Conservation (phyloP, 2,329 filamentous ascomycete species). For the Xylariaceae sp. region DNA sequence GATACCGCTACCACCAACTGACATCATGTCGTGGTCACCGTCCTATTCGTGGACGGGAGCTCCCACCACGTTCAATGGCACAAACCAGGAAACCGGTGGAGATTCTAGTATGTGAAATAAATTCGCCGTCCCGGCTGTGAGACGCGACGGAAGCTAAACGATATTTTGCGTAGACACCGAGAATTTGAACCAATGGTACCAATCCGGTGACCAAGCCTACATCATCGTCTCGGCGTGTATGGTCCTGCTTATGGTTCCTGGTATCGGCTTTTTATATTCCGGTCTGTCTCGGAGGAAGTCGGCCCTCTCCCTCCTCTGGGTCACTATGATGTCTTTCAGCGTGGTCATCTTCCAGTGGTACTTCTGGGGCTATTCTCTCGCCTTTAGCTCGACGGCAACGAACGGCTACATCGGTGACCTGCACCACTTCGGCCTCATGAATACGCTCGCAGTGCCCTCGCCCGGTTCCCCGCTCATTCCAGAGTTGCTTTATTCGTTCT, state of each 20-base stretch:
- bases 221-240: conserved; percentile 89
- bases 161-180: conserved; percentile 61
- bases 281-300: conserved; percentile 97
- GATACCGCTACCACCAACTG: background rate
- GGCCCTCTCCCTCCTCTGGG: conserved; percentile 95
- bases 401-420: conserved; percentile 94
- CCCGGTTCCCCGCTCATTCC: conserved; percentile 87
- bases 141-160: conserved; percentile 14
- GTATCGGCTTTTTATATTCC: conserved; percentile 96
- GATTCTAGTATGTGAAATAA: conserved; percentile 69
- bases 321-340: conserved; percentile 90
- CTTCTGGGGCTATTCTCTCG: conserved; percentile 97
- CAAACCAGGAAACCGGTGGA: conserved; percentile 67
- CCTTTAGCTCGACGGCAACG: conserved; percentile 79
- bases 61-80: conserved; percentile 65
- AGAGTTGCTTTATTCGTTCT: conserved; percentile 90
- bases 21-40: conserved; percentile 54
- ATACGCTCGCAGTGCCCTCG: conserved; percentile 81
- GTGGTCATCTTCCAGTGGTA: conserved; percentile 98
- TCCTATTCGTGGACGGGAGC: conserved; percentile 58
- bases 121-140: background rate
- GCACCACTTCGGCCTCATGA: conserved; percentile 84
- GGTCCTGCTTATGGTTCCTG: conserved; percentile 95
- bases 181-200: conserved; percentile 96
- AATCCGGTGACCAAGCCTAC: conserved; percentile 89